These are phyloP conservation scores for Saccharum officinarum DNA, from an alignment of 176 grass and related monocot species.

Conservation along the genomic window DNA sequence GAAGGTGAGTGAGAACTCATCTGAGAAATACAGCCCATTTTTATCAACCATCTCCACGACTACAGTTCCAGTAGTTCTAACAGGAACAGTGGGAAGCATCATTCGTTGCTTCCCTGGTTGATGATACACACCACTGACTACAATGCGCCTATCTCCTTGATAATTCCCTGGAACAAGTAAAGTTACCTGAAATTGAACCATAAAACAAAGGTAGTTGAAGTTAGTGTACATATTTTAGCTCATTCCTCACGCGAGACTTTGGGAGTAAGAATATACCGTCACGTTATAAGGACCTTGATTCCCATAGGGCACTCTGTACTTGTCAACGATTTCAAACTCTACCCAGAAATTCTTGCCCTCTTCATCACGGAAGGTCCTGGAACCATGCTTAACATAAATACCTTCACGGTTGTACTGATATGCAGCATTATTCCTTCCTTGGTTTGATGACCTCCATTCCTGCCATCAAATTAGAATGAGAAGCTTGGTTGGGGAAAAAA, in stretches of 20 bases:
- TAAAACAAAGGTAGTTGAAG: neutral
- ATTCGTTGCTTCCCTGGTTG: conserved; percentile 74
- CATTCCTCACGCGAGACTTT: neutral
- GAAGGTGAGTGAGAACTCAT: conserved; percentile 95
- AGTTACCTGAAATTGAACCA: conserved; percentile 64
- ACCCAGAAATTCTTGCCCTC: conserved; percentile 96
- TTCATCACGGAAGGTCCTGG: conserved; percentile 83
- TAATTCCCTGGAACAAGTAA: conserved; percentile 95
- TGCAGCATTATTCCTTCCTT: conserved; percentile 86
- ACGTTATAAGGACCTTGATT: conserved; percentile 94
- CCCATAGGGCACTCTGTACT: conserved; percentile 75
- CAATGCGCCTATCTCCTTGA: conserved; percentile 83
- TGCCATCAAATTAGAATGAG: conserved; percentile 36
- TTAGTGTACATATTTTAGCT: conserved; percentile 33
- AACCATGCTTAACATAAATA: conserved; percentile 65
- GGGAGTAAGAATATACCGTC: conserved; percentile 56
- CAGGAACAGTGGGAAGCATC: conserved; percentile 92
- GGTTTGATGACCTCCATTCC: conserved; percentile 89
- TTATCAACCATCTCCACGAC: conserved; percentile 89
- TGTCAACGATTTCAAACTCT: conserved; percentile 86
- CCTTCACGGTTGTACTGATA: conserved; percentile 69
- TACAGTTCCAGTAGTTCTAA: conserved; percentile 88
- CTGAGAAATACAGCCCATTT: conserved; percentile 86
- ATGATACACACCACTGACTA: conserved; percentile 58
- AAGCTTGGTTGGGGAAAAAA: neutral